Evolutionary conservation across 192 early-diverging fungal species (phyloP).

Genomic region (Coemansia pectinata): DNA sequence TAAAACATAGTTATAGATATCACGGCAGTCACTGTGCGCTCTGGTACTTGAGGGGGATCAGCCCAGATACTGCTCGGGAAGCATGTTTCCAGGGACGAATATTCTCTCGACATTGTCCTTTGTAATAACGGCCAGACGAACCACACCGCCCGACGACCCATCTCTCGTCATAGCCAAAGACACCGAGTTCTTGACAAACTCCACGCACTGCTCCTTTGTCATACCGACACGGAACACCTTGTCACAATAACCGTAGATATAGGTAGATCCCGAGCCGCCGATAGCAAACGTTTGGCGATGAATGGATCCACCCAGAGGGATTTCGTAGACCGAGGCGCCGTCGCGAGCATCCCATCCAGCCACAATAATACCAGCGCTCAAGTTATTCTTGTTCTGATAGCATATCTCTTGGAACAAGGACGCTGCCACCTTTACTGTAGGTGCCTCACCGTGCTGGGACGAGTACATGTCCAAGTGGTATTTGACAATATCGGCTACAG

Average conservation of each 20-base stretch:
- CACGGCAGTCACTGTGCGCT: background rate
- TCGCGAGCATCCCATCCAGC: conserved; percentile 95
- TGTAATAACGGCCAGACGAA: conserved; percentile 92
- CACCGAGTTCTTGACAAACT: conserved; percentile 94
- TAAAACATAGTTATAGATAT: background rate
- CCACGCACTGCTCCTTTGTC: conserved; percentile 82
- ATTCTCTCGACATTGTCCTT: conserved; percentile 84
- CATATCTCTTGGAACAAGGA: conserved; percentile 91
- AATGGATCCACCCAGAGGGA: conserved; percentile 91
- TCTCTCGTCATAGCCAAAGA: conserved; percentile 94
- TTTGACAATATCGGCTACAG: conserved; percentile 94
- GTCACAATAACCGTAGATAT: conserved; percentile 99
- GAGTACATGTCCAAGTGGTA: conserved; percentile 93
- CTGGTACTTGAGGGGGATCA: background rate
- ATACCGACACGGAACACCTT: conserved; percentile 76
- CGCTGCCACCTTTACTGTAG: conserved; percentile 84
- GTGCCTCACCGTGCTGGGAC: conserved; percentile 81
- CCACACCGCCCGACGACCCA: conserved; percentile 94
- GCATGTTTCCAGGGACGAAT: conserved; percentile 81
- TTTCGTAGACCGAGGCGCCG: conserved; percentile 85
- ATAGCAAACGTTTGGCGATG: conserved; percentile 92
- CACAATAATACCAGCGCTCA: conserved; percentile 94
- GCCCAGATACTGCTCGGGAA: conserved; percentile 57
- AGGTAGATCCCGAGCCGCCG: conserved; percentile 93
- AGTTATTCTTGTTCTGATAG: conserved; percentile 88